Percentiles rank a stretch among this genome's conserved stretches.
Conservation (phyloP, 345 rosid genomes). For the Gossypium australe region DNA sequence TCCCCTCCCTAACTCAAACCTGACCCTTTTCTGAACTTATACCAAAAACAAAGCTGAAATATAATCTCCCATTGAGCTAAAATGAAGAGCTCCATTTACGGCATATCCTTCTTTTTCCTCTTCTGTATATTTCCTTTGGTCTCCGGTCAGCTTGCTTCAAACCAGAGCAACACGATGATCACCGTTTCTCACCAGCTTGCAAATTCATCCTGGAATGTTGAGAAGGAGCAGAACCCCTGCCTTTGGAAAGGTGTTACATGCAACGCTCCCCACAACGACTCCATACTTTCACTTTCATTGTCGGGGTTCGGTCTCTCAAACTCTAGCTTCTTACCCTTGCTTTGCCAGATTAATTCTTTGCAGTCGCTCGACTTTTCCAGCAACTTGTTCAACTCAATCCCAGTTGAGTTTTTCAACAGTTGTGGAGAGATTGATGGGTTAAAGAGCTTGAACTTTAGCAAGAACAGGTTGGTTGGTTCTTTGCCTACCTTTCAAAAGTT, state of each 20-base stretch:
- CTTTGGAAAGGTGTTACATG: conserved; percentile 37
- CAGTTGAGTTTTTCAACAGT: conserved; percentile 31
- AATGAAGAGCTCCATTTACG: not conserved
- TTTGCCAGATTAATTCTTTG: conserved; percentile 54
- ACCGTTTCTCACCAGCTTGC: conserved; percentile 26
- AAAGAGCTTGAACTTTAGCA: conserved; percentile 43
- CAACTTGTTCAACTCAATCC: conserved; percentile 47
- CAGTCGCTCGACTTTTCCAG: conserved; percentile 46
- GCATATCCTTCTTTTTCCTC: conserved; percentile 11
- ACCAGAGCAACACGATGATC: conserved; percentile 42
- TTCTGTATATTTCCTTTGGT: conserved; percentile 19
- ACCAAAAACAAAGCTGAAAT: not conserved
- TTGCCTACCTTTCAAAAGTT: conserved; percentile 49
- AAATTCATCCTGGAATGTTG: conserved; percentile 32
- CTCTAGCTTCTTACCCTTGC: conserved; percentile 35
- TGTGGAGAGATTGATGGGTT: conserved; percentile 35
- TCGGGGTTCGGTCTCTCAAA: conserved; percentile 31
- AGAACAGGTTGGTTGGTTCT: conserved; percentile 31
- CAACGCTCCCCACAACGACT: conserved; percentile 26
- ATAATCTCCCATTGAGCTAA: not conserved
- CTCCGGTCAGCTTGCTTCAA: conserved; percentile 27
- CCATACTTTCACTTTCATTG: conserved; percentile 33
- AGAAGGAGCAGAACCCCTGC: conserved; percentile 16
- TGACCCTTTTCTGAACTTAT: not conserved
- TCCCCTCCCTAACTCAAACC: no score